Base-by-base conservation (phyloP, 177 flowering plant genomes). In the Tripterygium wilfordii region DNA sequence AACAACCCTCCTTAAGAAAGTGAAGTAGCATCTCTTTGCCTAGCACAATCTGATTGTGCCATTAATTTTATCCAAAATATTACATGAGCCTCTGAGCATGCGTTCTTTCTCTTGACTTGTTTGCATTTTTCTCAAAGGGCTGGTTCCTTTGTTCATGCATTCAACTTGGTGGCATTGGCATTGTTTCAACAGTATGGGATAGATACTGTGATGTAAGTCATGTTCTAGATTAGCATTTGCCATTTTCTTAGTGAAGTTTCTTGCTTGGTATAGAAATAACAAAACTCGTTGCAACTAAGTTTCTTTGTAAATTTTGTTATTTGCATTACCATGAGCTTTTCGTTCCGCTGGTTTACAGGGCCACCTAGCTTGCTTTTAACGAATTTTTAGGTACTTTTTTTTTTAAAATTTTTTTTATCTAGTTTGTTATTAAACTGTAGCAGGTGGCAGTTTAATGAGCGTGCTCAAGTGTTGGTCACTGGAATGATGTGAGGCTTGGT, bases 1-100 rank as follows among this genome's bases (percentile, higher is more conserved):
- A 8, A 26, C 75, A 26, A 21, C 33, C 36, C 74, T 75, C 39
- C 32, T 76, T 20, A 89, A 80, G 73, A 89, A 89, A 63, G 64
- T 45, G 0, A 79, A 79, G 68, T 83, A 72, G 57, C 19, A 38
- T 28, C 4, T 13, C 53, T 27, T 8, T 13, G n/a, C 8, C 14
- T 8, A 43, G n/a, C n/a, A n/a, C n/a, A n/a, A n/a, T 49, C 40
- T 10, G 46, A 50, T 17, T 24, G 53, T 39, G 17, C 20, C 25
- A 53, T 39, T 13, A 21, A 46, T 25, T 46, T 45, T 42, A 18
- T 29, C 23, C 18, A 7, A 22, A 28, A 23, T 46, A 29, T 24
- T 5, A 38, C 42, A 19, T 28, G 5, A 6, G 27, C 9, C 33
- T 17, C 23, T 12, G 33, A 23, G 4, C 19, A 33, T 31, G 13